Conservation (phyloP, 306 rosid species). For the Fragaria iinumae region DNA sequence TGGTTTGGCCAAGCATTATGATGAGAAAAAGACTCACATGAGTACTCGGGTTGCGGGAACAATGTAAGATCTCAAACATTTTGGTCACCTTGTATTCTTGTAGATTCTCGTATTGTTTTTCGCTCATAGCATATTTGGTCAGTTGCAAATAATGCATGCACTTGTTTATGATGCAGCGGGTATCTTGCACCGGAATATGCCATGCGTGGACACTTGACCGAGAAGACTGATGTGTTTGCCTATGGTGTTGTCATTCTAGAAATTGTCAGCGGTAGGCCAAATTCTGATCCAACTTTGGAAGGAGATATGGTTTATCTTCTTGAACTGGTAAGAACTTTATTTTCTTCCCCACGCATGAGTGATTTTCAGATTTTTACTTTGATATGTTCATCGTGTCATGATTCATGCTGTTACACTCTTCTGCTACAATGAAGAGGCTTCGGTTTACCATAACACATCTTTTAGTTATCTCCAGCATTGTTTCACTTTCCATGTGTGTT, state of each 20-base stretch:
- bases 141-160: conserved; percentile 1
- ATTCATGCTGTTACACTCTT: not conserved
- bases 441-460: not conserved
- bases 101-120: conserved; percentile 4
- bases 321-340: conserved; percentile 19
- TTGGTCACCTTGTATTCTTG: not conserved
- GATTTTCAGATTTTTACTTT: not conserved
- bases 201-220: conserved; percentile 82
- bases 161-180: conserved; percentile 47
- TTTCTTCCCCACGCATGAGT: not conserved
- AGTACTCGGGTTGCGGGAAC: conserved; percentile 83
- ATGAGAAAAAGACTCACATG: conserved; percentile 73
- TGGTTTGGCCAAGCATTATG: conserved; percentile 77
- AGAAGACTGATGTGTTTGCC: conserved; percentile 82
- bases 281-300: conserved; percentile 56
- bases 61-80: conserved; percentile 44
- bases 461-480: not conserved
- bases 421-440: not conserved
- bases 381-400: not conserved
- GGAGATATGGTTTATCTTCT: conserved; percentile 40
- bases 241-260: conserved; percentile 85
- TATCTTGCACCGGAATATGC: conserved; percentile 93
- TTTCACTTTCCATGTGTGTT: not conserved
- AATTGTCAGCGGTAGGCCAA: conserved; percentile 70
- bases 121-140: not conserved